Conservation (phyloP, 2,329 filamentous ascomycete species). For the Metarhizium rileyi region DNA sequence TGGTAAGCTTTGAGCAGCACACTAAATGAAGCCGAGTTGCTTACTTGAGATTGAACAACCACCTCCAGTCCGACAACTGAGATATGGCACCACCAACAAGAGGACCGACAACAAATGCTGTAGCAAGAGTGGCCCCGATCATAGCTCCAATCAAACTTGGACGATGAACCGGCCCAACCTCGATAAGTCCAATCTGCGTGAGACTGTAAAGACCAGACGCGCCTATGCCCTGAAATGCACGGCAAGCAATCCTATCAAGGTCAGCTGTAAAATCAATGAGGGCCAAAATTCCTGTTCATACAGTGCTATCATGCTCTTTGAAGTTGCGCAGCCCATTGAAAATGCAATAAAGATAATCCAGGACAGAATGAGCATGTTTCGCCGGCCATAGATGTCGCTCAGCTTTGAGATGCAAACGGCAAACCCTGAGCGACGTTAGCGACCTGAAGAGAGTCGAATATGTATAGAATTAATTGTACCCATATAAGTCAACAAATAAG, state of each 20-base stretch:
- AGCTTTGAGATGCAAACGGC: slow-evolving; percentile 48
- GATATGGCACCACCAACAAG: slow-evolving; percentile 48
- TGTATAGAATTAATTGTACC: slow-evolving; percentile 22
- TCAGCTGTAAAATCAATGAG: slow-evolving; percentile 9
- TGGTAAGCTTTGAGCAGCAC: slow-evolving; percentile 7
- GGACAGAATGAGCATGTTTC: slow-evolving; percentile 37
- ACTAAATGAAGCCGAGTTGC: slow-evolving; percentile 9
- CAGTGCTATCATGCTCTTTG: slow-evolving; percentile 41
- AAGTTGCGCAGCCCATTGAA: slow-evolving; percentile 42
- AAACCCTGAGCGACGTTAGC: slow-evolving; percentile 30
- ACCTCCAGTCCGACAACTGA: slow-evolving; percentile 44
- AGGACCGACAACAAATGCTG: slow-evolving; percentile 49
- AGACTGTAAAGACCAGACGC: slow-evolving; percentile 53
- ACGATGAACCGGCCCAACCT: slow-evolving; percentile 42
- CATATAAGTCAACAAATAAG: slow-evolving; percentile 48
- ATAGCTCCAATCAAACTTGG: slow-evolving; percentile 45
- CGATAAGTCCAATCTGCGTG: slow-evolving; percentile 46
- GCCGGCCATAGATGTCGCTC: slow-evolving; percentile 49
- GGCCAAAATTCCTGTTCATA: slow-evolving; percentile 19
- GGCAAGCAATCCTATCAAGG: slow-evolving; percentile 41
- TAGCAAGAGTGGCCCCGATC: slow-evolving; percentile 44
- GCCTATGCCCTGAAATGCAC: slow-evolving; percentile 50
- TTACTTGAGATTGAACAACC: slow-evolving; percentile 54
- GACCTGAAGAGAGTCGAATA: background rate
- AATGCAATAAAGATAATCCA: slow-evolving; percentile 47